These are phyloP conservation scores for Gypsophila paniculata DNA, from an alignment of 179 eudicot genomes.

Conservation along the genomic window DNA sequence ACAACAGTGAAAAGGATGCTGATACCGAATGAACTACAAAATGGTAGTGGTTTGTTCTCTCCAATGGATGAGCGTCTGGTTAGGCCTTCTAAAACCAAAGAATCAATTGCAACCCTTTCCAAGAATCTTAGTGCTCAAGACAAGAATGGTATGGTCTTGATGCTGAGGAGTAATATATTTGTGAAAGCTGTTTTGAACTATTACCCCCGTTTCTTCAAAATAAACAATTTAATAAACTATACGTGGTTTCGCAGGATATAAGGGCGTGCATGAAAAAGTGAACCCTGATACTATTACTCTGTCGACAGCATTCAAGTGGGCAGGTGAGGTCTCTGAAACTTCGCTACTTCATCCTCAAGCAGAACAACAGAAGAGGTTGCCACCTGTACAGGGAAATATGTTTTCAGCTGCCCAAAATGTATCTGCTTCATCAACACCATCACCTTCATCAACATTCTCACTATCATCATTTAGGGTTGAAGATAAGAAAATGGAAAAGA, in stretches of 20 bases:
- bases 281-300: conserved; percentile 30
- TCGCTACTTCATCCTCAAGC: conserved; percentile 20
- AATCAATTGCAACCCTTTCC: conserved; percentile 29
- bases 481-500: conserved; percentile 19
- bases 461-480: conserved; percentile 16
- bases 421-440: conserved; percentile 26
- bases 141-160: conserved; percentile 42
- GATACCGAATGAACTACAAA: conserved; percentile 36
- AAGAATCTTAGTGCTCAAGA: conserved; percentile 29
- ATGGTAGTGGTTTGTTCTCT: conserved; percentile 35
- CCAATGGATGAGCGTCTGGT: conserved; percentile 36
- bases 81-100: conserved; percentile 34
- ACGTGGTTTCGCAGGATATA: conserved; percentile 39
- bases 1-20: conserved; percentile 70
- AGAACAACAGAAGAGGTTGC: conserved; percentile 26
- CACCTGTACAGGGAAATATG: conserved; percentile 24
- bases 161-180: not conserved
- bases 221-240: not conserved
- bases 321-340: conserved; percentile 30
- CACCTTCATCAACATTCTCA: conserved; percentile 1
- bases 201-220: not conserved
- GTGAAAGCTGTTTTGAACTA: no score
- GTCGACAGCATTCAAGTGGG: conserved; percentile 30
- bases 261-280: conserved; percentile 31
- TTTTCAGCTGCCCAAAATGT: conserved; percentile 22